These are phyloP conservation scores for Lathyrus oleraceus DNA, from an alignment of 306 rosid genomes.

Conservation along the genomic window DNA sequence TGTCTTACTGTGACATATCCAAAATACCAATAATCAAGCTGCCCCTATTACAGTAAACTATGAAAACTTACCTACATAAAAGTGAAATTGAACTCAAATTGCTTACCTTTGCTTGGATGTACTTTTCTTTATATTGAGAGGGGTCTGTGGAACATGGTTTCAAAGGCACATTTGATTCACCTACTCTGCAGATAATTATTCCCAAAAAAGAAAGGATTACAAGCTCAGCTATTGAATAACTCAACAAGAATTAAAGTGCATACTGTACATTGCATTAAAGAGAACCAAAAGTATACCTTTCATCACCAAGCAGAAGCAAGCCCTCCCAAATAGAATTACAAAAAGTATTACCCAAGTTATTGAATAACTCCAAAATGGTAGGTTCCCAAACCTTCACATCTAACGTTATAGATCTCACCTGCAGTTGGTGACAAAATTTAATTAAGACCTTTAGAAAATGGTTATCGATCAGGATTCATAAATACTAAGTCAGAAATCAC, in stretches of 20 bases:
- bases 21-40: slow-evolving; percentile 26
- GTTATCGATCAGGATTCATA: not conserved
- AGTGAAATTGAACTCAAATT: slow-evolving; percentile 14
- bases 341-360: slow-evolving; percentile 81
- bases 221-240: slow-evolving; percentile 9
- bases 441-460: slow-evolving; percentile 29
- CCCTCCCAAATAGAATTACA: slow-evolving; percentile 94
- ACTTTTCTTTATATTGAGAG: slow-evolving; percentile 71
- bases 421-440: slow-evolving; percentile 46
- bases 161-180: slow-evolving; percentile 45
- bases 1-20: slow-evolving; percentile 18
- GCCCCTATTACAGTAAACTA: slow-evolving; percentile 11
- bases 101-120: slow-evolving; percentile 87
- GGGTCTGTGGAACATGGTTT: slow-evolving; percentile 72
- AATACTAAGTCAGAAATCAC: slow-evolving; percentile 17
- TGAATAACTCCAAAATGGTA: slow-evolving; percentile 75
- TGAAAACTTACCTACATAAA: not conserved
- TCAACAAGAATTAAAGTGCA: slow-evolving; percentile 11
- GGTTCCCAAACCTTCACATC: slow-evolving; percentile 97
- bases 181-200: slow-evolving; percentile 53
- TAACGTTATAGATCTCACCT: slow-evolving; percentile 90
- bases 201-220: slow-evolving; percentile 18
- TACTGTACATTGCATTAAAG: not conserved
- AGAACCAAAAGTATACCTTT: slow-evolving; percentile 51
- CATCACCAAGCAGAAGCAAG: slow-evolving; percentile 56